Evolutionary conservation across 1,284 basidiomycete genomes (phyloP), one percentile per base, ranked within the genome.

Genomic region (Cutaneotrichosporon cavernicola): DNA sequence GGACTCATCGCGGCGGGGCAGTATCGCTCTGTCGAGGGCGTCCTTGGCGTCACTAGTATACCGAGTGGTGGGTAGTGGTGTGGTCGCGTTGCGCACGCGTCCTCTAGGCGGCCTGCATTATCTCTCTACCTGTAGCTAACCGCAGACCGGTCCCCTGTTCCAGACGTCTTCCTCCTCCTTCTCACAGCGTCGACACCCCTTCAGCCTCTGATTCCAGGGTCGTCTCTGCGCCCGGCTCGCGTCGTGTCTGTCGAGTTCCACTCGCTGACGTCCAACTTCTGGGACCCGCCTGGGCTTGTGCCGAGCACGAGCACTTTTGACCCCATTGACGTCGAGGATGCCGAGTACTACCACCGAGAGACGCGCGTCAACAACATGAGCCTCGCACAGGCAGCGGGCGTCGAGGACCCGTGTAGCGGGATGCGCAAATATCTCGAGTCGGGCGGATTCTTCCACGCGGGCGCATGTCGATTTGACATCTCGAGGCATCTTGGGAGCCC

Each of bases 401-500:
- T 88, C 72, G 92, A 97, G 73, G 92, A 98, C 75, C 96, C 97
- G 4, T 97, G 93, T 76, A 80, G 87, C 58, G 90, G 92, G 0
- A 85, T 99, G 71, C 90, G 88, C 58, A 97, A 97, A 80, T 94
- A 98, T 58, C 82, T 99, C 8, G 90, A 91, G 57, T 90, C 89
- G 26, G 94, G 94, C 4, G 89, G 90, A 1, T 99, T 99, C 82
- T 99, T 97, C 81, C 97, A 92, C 76, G 89, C 96, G 5, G 76
- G 88, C 22, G 86, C 87, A 67, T 86, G 89, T 5, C 84, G 85
- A 14, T 97, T 94, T 89, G 95, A 99, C 80, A 84, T 99, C 31
- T 93, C 92, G 5, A 89, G 90, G 0, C 83, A 92, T 30, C 82
- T 97, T 38, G 83, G 88, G 26, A 51, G 47, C 22, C 47, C 51